A percentile compares a stretch with the other conserved stretches of the same genome.
Conservation (phyloP, 129 eudicot species). For the Helianthus annuus region HanXRQr2.0-SUNRISE NC_035433.2:90203037-90203536, state of each 20-base stretch:
- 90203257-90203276: slow-evolving; percentile 49
- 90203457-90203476: slow-evolving; percentile 57
- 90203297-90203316: slow-evolving; percentile 50
- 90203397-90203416: not conserved
- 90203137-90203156: slow-evolving; percentile 65
- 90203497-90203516: slow-evolving; percentile 47
- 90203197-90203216: slow-evolving; percentile 46
- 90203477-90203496: slow-evolving; percentile 39
- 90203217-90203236: slow-evolving; percentile 52
- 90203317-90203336: slow-evolving; percentile 45
- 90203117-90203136: slow-evolving; percentile 48
- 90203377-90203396: not conserved
- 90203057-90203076: not conserved
- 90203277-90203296: slow-evolving; percentile 56
- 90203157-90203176: slow-evolving; percentile 52
- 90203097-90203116: slow-evolving; percentile 24
- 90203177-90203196: slow-evolving; percentile 58
- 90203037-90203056: not conserved
- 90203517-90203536: slow-evolving; percentile 51
- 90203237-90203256: slow-evolving; percentile 44
- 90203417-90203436: not conserved
- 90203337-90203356: slow-evolving; percentile 47
- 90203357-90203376: slow-evolving; percentile 31
- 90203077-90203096: not conserved
- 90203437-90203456: slow-evolving; percentile 59